Evolutionary conservation across 1,284 basidiomycete genomes (phyloP).

Genomic region (Acaromyces ingoldii): DNA sequence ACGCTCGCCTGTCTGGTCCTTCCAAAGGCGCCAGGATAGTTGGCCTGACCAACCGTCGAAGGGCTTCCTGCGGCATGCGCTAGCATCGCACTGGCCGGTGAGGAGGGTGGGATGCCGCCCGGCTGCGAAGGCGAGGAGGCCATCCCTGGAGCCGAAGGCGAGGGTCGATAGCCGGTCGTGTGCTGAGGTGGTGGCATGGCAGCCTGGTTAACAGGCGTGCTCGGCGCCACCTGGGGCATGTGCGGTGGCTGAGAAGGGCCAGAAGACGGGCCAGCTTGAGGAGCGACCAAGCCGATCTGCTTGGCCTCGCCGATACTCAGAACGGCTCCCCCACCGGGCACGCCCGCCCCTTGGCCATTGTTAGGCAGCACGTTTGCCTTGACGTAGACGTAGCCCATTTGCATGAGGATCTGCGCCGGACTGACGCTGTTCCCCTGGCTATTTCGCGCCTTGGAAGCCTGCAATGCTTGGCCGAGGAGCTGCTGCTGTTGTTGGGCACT

Average conservation of each 20-base stretch:
- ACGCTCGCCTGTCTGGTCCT: no score
- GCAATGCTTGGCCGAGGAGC: constrained; percentile 30
- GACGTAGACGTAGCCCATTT: constrained; percentile 45
- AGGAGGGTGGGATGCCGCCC: no score
- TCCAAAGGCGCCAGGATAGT: no score
- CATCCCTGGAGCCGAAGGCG: background rate
- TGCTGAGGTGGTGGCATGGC: constrained; percentile 1
- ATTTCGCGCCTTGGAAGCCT: constrained; percentile 25
- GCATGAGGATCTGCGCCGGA: constrained; percentile 35
- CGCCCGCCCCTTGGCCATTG: constrained; percentile 5
- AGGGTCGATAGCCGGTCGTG: background rate
- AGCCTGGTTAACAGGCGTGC: background rate
- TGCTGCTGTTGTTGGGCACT: constrained; percentile 39
- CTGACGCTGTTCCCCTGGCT: constrained; percentile 21
- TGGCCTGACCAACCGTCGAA: no score
- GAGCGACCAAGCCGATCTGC: constrained; percentile 23
- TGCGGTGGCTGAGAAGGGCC: background rate
- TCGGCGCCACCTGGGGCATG: background rate
- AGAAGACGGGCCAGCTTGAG: constrained; percentile 6
- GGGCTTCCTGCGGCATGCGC: no score
- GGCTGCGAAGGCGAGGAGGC: no score
- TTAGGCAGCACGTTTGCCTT: constrained; percentile 17
- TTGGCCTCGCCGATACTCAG: constrained; percentile 42
- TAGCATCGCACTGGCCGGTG: no score
- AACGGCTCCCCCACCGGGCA: constrained; percentile 29